Conservation (phyloP, 768 basidiomycete genomes). For the Boletus insuetus region DNA sequence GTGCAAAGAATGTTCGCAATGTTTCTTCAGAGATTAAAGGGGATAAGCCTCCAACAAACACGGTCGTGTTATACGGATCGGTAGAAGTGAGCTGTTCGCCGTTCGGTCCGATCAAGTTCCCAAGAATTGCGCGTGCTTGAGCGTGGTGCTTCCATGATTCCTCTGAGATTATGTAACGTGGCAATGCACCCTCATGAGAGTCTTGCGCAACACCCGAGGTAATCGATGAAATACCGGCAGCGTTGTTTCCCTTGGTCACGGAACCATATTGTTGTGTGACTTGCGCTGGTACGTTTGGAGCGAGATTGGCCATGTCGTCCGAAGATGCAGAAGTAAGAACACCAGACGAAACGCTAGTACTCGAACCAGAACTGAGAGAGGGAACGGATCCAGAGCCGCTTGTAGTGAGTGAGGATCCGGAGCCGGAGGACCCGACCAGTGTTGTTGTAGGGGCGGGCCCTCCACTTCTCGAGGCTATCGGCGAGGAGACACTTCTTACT, state of each 20-base stretch:
- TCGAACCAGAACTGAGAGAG: slow-evolving; percentile 48
- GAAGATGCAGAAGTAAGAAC: slow-evolving; percentile 47
- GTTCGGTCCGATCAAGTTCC: slow-evolving; percentile 81
- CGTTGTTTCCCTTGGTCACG: slow-evolving; percentile 30
- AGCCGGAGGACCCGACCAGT: slow-evolving; percentile 40
- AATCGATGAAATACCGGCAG: slow-evolving; percentile 29
- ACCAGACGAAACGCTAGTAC: slow-evolving; percentile 48
- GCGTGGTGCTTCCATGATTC: slow-evolving; percentile 85
- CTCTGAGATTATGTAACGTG: slow-evolving; percentile 60
- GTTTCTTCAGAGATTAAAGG: slow-evolving; percentile 91
- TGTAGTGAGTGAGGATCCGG: slow-evolving; percentile 45
- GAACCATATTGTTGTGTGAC: slow-evolving; percentile 47
- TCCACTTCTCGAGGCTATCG: slow-evolving; percentile 45
- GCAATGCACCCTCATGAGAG: slow-evolving; percentile 39
- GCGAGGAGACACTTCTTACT: slow-evolving; percentile 66
- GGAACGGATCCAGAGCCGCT: slow-evolving; percentile 49
- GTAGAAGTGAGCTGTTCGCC: slow-evolving; percentile 84
- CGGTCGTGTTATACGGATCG: slow-evolving; percentile 95
- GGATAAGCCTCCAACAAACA: slow-evolving; percentile 89
- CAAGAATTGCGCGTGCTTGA: slow-evolving; percentile 78
- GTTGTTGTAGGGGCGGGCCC: slow-evolving; percentile 25
- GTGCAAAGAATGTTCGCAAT: slow-evolving; percentile 82
- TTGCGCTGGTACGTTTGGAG: slow-evolving; percentile 45
- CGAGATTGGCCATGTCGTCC: slow-evolving; percentile 52
- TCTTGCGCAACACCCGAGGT: slow-evolving; percentile 41